phyloP scores from a whole-genome alignment of 805 yeast species.

The Nakazawaea ernobii region DNA sequence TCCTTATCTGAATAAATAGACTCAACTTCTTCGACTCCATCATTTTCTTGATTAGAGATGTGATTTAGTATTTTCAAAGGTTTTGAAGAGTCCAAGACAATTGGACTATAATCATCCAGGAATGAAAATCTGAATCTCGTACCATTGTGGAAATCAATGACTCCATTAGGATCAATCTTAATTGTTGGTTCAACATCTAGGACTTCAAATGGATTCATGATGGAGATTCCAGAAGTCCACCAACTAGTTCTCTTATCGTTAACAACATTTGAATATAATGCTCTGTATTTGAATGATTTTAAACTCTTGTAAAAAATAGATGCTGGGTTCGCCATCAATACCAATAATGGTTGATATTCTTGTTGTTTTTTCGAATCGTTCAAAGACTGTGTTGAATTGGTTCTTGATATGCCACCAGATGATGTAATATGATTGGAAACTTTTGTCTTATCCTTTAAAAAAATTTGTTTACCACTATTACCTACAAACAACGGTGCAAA shows the following conservation, averaged over 20 bases:
- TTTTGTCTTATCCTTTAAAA: constrained; percentile 41
- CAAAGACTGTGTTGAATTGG: constrained; percentile 6
- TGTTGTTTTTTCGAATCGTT: constrained; percentile 4
- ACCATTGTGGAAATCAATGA: constrained; percentile 32
- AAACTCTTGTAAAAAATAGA: constrained; percentile 59
- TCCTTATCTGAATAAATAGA: too few relatives aligned
- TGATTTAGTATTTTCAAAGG: constrained; percentile 28
- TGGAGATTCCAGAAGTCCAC: constrained; percentile 74
- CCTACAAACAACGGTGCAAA: constrained; percentile 65
- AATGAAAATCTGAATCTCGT: constrained; percentile 35
- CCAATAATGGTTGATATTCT: constrained; percentile 43
- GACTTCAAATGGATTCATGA: constrained; percentile 50
- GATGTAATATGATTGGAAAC: constrained; percentile 13
- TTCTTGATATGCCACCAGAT: constrained; percentile 5
- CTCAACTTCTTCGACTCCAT: too few relatives aligned
- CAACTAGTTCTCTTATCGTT: constrained; percentile 79
- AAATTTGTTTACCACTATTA: constrained; percentile 69
- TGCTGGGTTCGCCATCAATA: constrained; percentile 57
- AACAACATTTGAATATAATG: constrained; percentile 69
- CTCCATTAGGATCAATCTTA: constrained; percentile 35
- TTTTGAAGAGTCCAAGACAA: constrained; percentile 45
- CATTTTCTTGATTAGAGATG: constrained; percentile 7
- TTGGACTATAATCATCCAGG: constrained; percentile 48
- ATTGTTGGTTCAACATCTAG: constrained; percentile 26
- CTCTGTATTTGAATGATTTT: constrained; percentile 41